phyloP scores from a whole-genome alignment of 768 basidiomycete species.

The Coprinopsis sp. region DNA sequence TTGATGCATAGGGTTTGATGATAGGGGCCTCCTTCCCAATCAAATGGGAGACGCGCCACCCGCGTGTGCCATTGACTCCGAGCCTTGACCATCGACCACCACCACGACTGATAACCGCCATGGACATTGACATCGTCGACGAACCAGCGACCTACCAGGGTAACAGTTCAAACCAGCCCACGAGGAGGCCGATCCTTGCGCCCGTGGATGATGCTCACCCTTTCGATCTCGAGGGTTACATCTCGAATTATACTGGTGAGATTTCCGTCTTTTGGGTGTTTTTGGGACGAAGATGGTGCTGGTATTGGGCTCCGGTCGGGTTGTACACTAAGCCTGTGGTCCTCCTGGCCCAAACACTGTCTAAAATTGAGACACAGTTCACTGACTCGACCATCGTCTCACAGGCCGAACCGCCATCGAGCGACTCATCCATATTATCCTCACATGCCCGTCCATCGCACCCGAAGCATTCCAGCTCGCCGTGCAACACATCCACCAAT shows the following conservation, averaged over 20 bases:
- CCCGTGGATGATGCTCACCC: slow-evolving; percentile 76
- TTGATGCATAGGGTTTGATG: too few species aligned
- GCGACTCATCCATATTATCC: slow-evolving; percentile 65
- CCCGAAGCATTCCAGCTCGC: slow-evolving; percentile 68
- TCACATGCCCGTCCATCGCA: slow-evolving; percentile 62
- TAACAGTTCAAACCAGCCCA: slow-evolving; percentile 15
- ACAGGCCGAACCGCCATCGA: slow-evolving; percentile 77
- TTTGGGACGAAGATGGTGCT: too few species aligned
- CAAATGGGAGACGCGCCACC: too few species aligned
- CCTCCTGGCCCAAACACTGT: too few species aligned
- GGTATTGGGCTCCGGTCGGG: too few species aligned
- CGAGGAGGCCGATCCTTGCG: slow-evolving; percentile 29
- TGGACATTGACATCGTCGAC: slow-evolving; percentile 41
- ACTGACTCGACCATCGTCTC: too few species aligned
- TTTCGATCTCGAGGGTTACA: slow-evolving; percentile 82
- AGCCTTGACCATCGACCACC: slow-evolving; percentile 5
- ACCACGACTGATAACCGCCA: slow-evolving; percentile 13
- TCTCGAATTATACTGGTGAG: slow-evolving; percentile 72
- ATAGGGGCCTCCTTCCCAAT: too few species aligned
- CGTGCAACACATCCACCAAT: slow-evolving; percentile 56
- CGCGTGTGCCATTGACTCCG: too few species aligned
- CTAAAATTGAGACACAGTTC: too few species aligned
- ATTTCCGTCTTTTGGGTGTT: background rate
- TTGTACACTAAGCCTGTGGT: too few species aligned
- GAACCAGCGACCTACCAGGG: slow-evolving; percentile 25